phyloP scores from a whole-genome alignment of 1,139 yeast genomes.

The Magnusiomyces ingens region DNA sequence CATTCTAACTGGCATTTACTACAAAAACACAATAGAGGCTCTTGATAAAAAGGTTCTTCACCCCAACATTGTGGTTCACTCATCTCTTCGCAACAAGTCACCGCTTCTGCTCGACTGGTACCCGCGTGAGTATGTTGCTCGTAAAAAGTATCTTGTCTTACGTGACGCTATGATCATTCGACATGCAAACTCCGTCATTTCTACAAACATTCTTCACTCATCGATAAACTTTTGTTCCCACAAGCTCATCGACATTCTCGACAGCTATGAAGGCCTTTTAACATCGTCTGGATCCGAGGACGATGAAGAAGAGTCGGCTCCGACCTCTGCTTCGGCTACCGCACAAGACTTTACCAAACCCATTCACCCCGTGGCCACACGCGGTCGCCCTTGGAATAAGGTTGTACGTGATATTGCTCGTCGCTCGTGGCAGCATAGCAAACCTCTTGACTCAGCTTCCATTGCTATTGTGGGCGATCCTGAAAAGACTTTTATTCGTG shows the following conservation, averaged over 20 bases:
- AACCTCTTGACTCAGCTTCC: conserved; percentile 52
- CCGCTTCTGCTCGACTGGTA: conserved; percentile 62
- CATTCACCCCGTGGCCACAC: conserved; percentile 13
- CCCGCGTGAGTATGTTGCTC: conserved; percentile 55
- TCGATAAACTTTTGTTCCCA: conserved; percentile 70
- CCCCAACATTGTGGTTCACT: conserved; percentile 51
- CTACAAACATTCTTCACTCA: conserved; percentile 70
- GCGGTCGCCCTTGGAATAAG: conserved; percentile 52
- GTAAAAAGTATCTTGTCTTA: conserved; percentile 62
- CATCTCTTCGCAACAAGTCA: conserved; percentile 38
- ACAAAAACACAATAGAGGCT: conserved; percentile 60
- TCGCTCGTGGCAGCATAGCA: conserved; percentile 81
- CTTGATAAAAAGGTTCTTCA: conserved; percentile 73
- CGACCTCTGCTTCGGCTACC: too few relatives aligned
- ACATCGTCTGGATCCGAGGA: conserved; percentile 5
- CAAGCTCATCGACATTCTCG: conserved; percentile 43
- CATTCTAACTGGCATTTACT: conserved; percentile 53
- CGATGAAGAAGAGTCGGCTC: conserved; percentile 7
- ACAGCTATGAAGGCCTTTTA: conserved; percentile 18
- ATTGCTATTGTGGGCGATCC: conserved; percentile 38
- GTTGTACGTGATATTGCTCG: conserved; percentile 82
- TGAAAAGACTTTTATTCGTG: conserved; percentile 62
- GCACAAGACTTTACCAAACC: conserved; percentile 21
- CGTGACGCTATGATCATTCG: conserved; percentile 90
- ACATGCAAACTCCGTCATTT: conserved; percentile 68